Percentiles rank a stretch among this genome's conserved stretches.
These are phyloP conservation scores for Cutaneotrichosporon sp. DNA, from an alignment of 1,284 basidiomycete species.

Conservation along the genomic window DNA sequence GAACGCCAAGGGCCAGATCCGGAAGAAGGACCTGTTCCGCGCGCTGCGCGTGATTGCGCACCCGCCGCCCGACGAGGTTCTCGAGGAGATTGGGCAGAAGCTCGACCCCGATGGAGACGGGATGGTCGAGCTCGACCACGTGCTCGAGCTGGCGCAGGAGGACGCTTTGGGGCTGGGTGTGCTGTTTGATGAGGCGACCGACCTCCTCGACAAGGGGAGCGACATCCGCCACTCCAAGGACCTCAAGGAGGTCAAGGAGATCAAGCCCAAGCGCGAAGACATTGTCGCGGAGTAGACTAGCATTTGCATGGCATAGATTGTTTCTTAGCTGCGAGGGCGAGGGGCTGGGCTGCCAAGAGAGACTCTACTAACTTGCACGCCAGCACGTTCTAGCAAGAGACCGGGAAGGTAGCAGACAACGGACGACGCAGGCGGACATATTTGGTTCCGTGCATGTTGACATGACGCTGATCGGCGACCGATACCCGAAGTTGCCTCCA, in stretches of 20 bases:
- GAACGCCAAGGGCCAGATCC: constrained; percentile 88
- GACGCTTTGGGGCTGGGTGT: constrained; percentile 52
- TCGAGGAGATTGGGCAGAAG: constrained; percentile 85
- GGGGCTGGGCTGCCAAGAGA: too few relatives aligned
- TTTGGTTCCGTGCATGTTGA: background rate
- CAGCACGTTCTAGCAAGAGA: too few relatives aligned
- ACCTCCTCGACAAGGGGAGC: constrained; percentile 47
- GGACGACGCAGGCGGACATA: background rate
- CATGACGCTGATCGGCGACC: background rate
- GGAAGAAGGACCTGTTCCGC: constrained; percentile 83
- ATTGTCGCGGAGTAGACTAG: constrained; percentile 46
- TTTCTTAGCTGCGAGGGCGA: background rate
- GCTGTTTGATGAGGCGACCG: constrained; percentile 48
- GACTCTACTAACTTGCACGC: too few relatives aligned
- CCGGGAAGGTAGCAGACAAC: too few relatives aligned
- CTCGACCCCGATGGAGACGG: constrained; percentile 96
- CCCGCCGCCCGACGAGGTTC: constrained; percentile 85
- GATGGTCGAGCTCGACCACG: constrained; percentile 64
- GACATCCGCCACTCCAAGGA: constrained; percentile 52
- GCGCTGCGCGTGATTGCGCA: constrained; percentile 96
- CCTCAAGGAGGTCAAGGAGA: constrained; percentile 39
- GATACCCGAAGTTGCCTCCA: background rate
- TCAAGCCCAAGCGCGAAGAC: constrained; percentile 53
- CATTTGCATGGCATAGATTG: constrained; percentile 13
- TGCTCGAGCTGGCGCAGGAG: constrained; percentile 54